Evolutionary conservation across 2,329 filamentous ascomycete species (phyloP).

Genomic region (Clarireedia sp.): DNA sequence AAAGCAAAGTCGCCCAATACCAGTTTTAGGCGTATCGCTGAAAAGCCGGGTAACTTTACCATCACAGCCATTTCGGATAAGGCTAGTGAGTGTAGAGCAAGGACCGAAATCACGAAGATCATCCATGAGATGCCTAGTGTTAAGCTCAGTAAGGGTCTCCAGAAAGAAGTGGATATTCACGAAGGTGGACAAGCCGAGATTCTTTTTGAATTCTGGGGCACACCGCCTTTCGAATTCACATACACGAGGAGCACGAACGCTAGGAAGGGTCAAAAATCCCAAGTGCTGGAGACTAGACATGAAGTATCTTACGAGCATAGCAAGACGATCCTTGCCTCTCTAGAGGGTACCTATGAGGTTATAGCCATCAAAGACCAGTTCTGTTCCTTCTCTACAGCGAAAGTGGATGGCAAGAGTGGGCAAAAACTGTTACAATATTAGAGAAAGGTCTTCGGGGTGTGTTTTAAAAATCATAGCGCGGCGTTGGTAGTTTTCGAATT

Average conservation of each 20-base stretch:
- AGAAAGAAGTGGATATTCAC: constrained; percentile 83
- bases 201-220: constrained; percentile 89
- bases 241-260: constrained; percentile 87
- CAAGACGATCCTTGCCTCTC: constrained; percentile 75
- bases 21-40: constrained; percentile 86
- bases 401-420: constrained; percentile 41
- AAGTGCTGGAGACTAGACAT: constrained; percentile 83
- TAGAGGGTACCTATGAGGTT: constrained; percentile 96
- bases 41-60: constrained; percentile 79
- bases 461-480: constrained; percentile 27
- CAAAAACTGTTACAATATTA: constrained; percentile 30
- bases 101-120: constrained; percentile 67
- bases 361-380: constrained; percentile 90
- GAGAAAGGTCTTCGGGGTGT: constrained; percentile 10
- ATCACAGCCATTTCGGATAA: constrained; percentile 84
- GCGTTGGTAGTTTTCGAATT: constrained; percentile 22
- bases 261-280: constrained; percentile 64
- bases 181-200: constrained; percentile 93
- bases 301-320: constrained; percentile 75
- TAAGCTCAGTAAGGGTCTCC: constrained; percentile 75
- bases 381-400: constrained; percentile 77
- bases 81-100: constrained; percentile 78
- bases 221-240: constrained; percentile 94
- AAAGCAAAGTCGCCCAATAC: constrained; percentile 74
- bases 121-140: constrained; percentile 93